phyloP scores from a whole-genome alignment of 129 eudicot species.

The Daucus carota region DH1_v3.0 NC_030385.2:5970501-5971000 shows the following conservation, averaged over 20 bases:
- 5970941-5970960: slow-evolving; percentile 72
- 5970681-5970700: slow-evolving; percentile 38
- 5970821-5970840: not conserved
- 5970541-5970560: no score
- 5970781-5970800: not conserved
- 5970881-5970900: not conserved
- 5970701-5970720: not conserved
- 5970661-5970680: slow-evolving; percentile 61
- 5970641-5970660: no score
- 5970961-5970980: slow-evolving; percentile 31
- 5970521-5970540: no score
- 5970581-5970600: no score
- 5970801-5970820: not conserved
- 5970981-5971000: slow-evolving; percentile 56
- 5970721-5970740: not conserved
- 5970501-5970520: no score
- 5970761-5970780: not conserved
- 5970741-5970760: not conserved
- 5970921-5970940: slow-evolving; percentile 83
- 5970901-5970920: slow-evolving; percentile 4
- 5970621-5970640: no score
- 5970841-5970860: not conserved
- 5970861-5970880: not conserved
- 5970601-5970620: no score
- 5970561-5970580: no score